A percentile compares a stretch with the other conserved stretches of the same genome.
Evolutionary conservation across 148 eudicot genomes (phyloP).

Genomic region (Rhododendron williamsianum): DNA sequence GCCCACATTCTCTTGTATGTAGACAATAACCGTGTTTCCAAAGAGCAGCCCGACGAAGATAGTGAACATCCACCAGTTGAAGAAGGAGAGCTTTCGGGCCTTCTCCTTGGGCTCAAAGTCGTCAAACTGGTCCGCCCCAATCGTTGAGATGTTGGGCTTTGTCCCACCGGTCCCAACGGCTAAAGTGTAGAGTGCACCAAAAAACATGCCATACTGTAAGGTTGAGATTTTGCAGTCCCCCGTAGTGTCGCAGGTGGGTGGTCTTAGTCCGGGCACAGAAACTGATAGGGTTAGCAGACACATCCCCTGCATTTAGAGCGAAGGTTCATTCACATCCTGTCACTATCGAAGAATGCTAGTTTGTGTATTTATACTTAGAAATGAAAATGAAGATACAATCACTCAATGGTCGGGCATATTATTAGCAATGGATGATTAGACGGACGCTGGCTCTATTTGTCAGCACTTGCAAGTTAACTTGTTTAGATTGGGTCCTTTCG

Average conservation of each 20-base stretch:
- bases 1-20: constrained; percentile 81
- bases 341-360: neutral
- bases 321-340: neutral
- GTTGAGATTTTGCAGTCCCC: constrained; percentile 46
- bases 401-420: too few species aligned
- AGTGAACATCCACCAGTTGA: constrained; percentile 57
- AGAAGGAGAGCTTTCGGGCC: constrained; percentile 37
- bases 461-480: too few species aligned
- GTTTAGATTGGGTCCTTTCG: too few species aligned
- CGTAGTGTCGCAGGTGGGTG: constrained; percentile 39
- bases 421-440: neutral
- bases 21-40: constrained; percentile 70
- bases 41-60: constrained; percentile 76
- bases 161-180: constrained; percentile 87
- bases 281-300: constrained; percentile 57
- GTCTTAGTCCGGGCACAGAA: constrained; percentile 53
- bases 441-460: neutral
- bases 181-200: constrained; percentile 67
- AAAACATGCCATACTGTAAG: constrained; percentile 54
- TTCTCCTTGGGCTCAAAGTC: constrained; percentile 70
- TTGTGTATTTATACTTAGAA: neutral
- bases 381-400: too few species aligned
- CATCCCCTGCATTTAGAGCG: constrained; percentile 46
- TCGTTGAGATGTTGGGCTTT: constrained; percentile 78
- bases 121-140: constrained; percentile 81